A percentile compares a stretch with the other conserved stretches of the same genome.
Conservation (phyloP, 1,139 yeast genomes). For the Blastobotrys raffinosifermentans region DNA sequence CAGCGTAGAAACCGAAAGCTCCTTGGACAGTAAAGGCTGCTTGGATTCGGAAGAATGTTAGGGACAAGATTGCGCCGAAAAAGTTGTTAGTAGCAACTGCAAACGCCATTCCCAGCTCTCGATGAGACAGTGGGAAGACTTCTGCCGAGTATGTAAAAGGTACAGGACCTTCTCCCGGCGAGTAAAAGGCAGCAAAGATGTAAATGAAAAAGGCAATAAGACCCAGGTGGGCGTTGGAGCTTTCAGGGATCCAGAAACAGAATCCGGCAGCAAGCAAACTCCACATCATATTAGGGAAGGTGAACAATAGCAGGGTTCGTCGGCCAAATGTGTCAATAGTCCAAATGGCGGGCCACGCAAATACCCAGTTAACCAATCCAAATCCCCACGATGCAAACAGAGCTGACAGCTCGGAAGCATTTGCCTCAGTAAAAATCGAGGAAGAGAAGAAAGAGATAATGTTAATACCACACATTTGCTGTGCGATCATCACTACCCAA, state of each 20-base stretch:
- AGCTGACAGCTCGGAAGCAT: conserved; percentile 33
- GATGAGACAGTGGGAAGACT: conserved; percentile 63
- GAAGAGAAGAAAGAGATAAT: conserved; percentile 59
- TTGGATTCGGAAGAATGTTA: conserved; percentile 35
- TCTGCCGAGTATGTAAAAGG: conserved; percentile 75
- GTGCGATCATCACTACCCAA: conserved; percentile 77
- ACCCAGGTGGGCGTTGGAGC: conserved; percentile 45
- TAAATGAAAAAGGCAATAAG: conserved; percentile 51
- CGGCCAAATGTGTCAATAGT: conserved; percentile 79
- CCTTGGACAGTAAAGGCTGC: conserved; percentile 18
- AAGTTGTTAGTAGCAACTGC: conserved; percentile 76
- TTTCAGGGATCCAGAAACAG: conserved; percentile 58
- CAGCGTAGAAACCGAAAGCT: conserved; percentile 21
- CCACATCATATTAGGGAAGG: conserved; percentile 76
- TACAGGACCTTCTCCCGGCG: conserved; percentile 72
- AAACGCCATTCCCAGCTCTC: conserved; percentile 68
- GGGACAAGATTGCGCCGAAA: conserved; percentile 63
- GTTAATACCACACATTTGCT: conserved; percentile 84
- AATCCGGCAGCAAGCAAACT: conserved; percentile 68
- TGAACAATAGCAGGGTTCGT: conserved; percentile 56
- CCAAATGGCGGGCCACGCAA: conserved; percentile 78
- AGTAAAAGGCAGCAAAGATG: conserved; percentile 56
- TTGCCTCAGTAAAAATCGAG: conserved; percentile 13
- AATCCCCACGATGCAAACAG: conserved; percentile 80
- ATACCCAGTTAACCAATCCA: conserved; percentile 71